A percentile compares a stretch with the other conserved stretches of the same genome.
Evolutionary conservation across 2,329 filamentous ascomycete genomes (phyloP).

Genomic region (Alternaria metachromatica): DNA sequence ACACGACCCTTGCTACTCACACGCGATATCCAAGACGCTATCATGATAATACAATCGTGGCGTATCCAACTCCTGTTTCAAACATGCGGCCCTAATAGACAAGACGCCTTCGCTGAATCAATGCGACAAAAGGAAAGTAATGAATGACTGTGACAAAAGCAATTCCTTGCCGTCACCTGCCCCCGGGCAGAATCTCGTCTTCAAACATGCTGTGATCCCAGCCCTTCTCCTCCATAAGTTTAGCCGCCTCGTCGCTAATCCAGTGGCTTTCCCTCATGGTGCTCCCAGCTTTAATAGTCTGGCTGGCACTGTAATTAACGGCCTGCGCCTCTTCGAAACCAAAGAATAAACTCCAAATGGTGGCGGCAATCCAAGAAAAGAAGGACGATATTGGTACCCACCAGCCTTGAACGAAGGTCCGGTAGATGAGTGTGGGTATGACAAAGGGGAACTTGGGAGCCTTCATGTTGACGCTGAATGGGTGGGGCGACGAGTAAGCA

Average conservation of each 20-base stretch:
- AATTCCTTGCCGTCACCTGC: background rate
- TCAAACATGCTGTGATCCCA: slow-evolving; percentile 36
- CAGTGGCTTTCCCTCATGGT: slow-evolving; percentile 2
- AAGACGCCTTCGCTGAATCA: slow-evolving; percentile 23
- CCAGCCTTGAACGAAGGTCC: slow-evolving; percentile 45
- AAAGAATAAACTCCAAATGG: slow-evolving; percentile 12
- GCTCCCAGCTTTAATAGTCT: slow-evolving; percentile 1
- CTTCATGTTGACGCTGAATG: slow-evolving; percentile 58
- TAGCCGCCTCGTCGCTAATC: slow-evolving; percentile 14
- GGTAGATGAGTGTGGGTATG: slow-evolving; percentile 61
- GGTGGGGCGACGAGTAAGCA: slow-evolving; percentile 54
- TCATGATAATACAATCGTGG: slow-evolving; percentile 5
- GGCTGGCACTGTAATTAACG: background rate
- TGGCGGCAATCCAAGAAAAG: slow-evolving; percentile 25
- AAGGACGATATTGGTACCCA: slow-evolving; percentile 41
- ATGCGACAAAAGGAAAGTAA: slow-evolving; percentile 11
- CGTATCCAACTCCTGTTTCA: slow-evolving; percentile 2
- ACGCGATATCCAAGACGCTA: slow-evolving; percentile 8
- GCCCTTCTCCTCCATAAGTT: slow-evolving; percentile 20
- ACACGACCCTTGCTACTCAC: background rate
- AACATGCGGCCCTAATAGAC: background rate
- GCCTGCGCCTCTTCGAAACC: slow-evolving; percentile 11
- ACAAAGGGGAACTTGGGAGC: slow-evolving; percentile 63
- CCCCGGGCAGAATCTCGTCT: slow-evolving; percentile 25
- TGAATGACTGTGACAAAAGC: background rate